These are phyloP conservation scores for Lachancea meyersii DNA, from an alignment of 805 yeast species.

Conservation along the genomic window DNA sequence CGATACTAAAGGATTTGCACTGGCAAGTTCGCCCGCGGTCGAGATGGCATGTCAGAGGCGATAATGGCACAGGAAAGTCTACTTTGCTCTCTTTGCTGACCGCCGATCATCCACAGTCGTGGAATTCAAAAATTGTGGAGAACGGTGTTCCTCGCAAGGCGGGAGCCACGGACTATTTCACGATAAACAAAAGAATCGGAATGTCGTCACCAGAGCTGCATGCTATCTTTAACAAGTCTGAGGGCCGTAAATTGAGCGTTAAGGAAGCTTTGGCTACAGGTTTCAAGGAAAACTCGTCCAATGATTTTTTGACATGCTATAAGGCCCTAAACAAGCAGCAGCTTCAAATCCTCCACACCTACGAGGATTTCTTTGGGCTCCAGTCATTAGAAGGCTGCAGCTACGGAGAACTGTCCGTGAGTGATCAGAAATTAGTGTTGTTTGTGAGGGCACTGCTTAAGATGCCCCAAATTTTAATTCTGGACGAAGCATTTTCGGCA, in stretches of 20 bases:
- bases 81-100: conserved; percentile 79
- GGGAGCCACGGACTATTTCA: conserved; percentile 71
- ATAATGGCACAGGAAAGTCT: conserved; percentile 91
- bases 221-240: conserved; percentile 61
- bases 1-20: conserved; percentile 50
- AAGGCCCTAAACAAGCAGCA: conserved; percentile 29
- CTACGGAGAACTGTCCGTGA: conserved; percentile 54
- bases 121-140: conserved; percentile 68
- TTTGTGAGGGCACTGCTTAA: conserved; percentile 74
- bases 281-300: conserved; percentile 49
- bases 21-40: conserved; percentile 70
- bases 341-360: conserved; percentile 36
- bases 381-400: conserved; percentile 29
- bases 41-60: conserved; percentile 84
- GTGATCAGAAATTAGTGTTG: conserved; percentile 72
- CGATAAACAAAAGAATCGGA: conserved; percentile 73
- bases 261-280: conserved; percentile 66
- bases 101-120: conserved; percentile 95
- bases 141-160: conserved; percentile 59
- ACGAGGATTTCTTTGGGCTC: conserved; percentile 43
- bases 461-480: conserved; percentile 67
- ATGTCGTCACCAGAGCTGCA: conserved; percentile 90
- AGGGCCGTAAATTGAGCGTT: conserved; percentile 39
- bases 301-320: conserved; percentile 47
- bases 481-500: conserved; percentile 91